A percentile compares a stretch with the other conserved stretches of the same genome.
phyloP scores from a whole-genome alignment of 257 asterid species.

The Salvia hispanica region DNA sequence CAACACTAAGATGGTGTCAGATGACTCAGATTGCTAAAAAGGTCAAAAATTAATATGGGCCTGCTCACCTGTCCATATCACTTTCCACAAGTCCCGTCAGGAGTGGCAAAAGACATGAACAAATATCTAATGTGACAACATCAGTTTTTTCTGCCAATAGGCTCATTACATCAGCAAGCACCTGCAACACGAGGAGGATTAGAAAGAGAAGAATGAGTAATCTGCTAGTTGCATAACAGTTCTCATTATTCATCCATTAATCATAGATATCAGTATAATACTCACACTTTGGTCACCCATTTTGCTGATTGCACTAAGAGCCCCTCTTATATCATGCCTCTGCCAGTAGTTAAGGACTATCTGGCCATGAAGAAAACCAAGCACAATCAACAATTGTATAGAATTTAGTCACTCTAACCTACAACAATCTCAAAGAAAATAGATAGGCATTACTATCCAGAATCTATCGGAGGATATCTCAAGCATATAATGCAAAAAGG shows the following conservation, averaged over 20 bases:
- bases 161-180: conserved; percentile 84
- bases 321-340: conserved; percentile 88
- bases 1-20: conserved; percentile 19
- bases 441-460: background rate
- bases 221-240: conserved; percentile 18
- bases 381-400: background rate
- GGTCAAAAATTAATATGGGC: background rate
- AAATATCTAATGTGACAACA: conserved; percentile 73
- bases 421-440: background rate
- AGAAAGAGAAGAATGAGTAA: conserved; percentile 20
- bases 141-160: conserved; percentile 74
- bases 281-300: conserved; percentile 90
- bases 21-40: background rate
- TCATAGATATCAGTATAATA: conserved; percentile 21
- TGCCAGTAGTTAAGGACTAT: conserved; percentile 74
- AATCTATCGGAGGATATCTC: conserved; percentile 6
- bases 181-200: conserved; percentile 52
- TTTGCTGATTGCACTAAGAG: conserved; percentile 66
- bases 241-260: conserved; percentile 19
- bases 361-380: conserved; percentile 45
- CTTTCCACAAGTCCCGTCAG: conserved; percentile 76
- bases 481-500: conserved; percentile 17
- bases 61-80: conserved; percentile 71
- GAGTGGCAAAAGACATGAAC: conserved; percentile 85
- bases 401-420: conserved; percentile 8